Percentiles rank a stretch among this genome's conserved stretches.
These are phyloP conservation scores for Talaromyces borbonicus DNA, from an alignment of 495 filamentous ascomycete genomes.

Conservation along the genomic window DNA sequence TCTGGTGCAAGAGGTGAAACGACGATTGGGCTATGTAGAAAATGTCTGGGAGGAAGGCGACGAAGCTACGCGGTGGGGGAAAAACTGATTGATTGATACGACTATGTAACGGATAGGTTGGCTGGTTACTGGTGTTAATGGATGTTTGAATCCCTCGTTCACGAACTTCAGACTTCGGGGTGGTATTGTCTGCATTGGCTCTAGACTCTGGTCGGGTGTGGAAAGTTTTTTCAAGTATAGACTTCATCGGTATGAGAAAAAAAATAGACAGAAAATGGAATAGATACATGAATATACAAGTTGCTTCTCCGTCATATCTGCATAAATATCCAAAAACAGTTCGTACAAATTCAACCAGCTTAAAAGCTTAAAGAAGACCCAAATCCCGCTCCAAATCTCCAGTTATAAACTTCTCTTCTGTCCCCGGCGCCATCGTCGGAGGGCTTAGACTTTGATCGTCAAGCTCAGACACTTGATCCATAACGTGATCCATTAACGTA, in stretches of 20 bases:
- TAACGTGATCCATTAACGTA: background rate
- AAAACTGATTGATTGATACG: constrained; percentile 8
- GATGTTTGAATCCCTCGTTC: no score
- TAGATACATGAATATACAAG: background rate
- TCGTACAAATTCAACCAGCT: background rate
- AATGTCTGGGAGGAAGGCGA: constrained; percentile 74
- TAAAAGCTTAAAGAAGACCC: constrained; percentile 14
- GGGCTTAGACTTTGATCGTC: constrained; percentile 11
- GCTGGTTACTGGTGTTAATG: no score
- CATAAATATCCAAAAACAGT: no score
- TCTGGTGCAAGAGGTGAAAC: constrained; percentile 76
- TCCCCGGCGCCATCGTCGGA: constrained; percentile 8
- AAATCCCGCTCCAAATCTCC: constrained; percentile 36
- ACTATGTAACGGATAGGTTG: no score
- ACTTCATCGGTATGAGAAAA: background rate
- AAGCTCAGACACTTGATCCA: background rate
- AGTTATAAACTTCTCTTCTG: constrained; percentile 19
- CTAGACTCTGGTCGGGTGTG: no score
- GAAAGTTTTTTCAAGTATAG: no score
- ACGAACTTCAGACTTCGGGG: no score
- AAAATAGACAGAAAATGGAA: background rate
- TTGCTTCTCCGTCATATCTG: background rate
- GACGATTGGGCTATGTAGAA: constrained; percentile 74
- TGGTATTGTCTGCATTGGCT: no score
- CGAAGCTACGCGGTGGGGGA: constrained; percentile 72